phyloP scores from a whole-genome alignment of 306 rosid genomes.

The Cucumis cinereus region DNA sequence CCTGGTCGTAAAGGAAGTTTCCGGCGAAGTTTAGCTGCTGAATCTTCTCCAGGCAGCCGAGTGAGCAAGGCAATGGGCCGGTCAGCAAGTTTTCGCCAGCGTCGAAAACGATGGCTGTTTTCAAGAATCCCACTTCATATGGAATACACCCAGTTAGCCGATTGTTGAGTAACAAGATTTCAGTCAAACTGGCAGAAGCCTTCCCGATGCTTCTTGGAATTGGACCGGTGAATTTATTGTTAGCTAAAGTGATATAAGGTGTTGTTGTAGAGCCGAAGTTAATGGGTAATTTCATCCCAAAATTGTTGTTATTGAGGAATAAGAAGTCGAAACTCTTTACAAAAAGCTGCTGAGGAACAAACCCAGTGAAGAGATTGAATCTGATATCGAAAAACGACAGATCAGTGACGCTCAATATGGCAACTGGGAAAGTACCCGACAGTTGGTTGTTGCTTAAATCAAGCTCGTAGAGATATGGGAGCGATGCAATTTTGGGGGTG shows the following conservation, averaged over 20 bases:
- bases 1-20: slow-evolving; percentile 23
- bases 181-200: slow-evolving; percentile 17
- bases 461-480: slow-evolving; percentile 27
- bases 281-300: slow-evolving; percentile 13
- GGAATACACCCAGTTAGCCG: slow-evolving; percentile 31
- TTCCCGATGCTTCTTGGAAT: slow-evolving; percentile 33
- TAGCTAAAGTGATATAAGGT: slow-evolving; percentile 30
- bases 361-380: slow-evolving; percentile 27
- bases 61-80: slow-evolving; percentile 31
- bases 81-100: slow-evolving; percentile 28
- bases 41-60: slow-evolving; percentile 23
- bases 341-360: slow-evolving; percentile 22
- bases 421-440: slow-evolving; percentile 21
- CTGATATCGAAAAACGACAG: slow-evolving; percentile 29
- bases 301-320: slow-evolving; percentile 34
- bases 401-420: slow-evolving; percentile 5
- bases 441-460: slow-evolving; percentile 37
- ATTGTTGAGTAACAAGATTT: slow-evolving; percentile 26
- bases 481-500: slow-evolving; percentile 18
- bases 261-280: slow-evolving; percentile 22
- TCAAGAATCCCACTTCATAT: slow-evolving; percentile 28
- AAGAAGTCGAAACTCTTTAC: slow-evolving; percentile 14
- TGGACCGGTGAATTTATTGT: slow-evolving; percentile 33
- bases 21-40: slow-evolving; percentile 35
- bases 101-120: slow-evolving; percentile 19